phyloP scores from a whole-genome alignment of 2,329 filamentous ascomycete genomes.

The Penicillium crustosum region DNA sequence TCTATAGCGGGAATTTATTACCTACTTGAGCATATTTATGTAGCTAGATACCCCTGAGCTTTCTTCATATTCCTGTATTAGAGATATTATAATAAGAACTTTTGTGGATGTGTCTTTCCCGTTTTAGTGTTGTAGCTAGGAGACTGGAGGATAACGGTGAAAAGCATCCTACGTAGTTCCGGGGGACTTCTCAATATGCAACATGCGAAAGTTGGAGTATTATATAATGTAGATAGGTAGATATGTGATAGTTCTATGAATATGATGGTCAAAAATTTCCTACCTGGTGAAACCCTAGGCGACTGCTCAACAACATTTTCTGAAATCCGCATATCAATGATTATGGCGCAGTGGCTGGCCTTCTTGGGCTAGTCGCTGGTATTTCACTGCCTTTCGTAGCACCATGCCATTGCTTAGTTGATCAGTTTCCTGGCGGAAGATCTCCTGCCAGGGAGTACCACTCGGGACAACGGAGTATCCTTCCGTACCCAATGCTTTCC shows the following conservation, averaged over 20 bases:
- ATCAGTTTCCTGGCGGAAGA: slow-evolving; percentile 49
- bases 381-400: slow-evolving; percentile 47
- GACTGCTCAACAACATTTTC: background rate
- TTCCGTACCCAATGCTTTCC: slow-evolving; percentile 1
- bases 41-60: background rate
- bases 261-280: background rate
- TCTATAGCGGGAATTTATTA: background rate
- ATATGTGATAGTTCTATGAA: background rate
- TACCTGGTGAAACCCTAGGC: background rate
- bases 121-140: no score
- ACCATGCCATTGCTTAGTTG: slow-evolving; percentile 52
- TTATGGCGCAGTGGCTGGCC: slow-evolving; percentile 46
- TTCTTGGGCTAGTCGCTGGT: slow-evolving; percentile 49
- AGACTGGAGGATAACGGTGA: background rate
- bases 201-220: background rate
- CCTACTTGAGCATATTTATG: background rate
- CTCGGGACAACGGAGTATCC: slow-evolving; percentile 1
- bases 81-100: background rate
- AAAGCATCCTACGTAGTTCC: background rate
- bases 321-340: slow-evolving; percentile 31
- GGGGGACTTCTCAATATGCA: background rate
- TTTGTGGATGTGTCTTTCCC: background rate
- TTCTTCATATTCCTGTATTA: background rate
- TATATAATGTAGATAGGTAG: background rate
- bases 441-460: slow-evolving; percentile 52